Percentiles rank a stretch among this genome's conserved stretches.
These are phyloP conservation scores for Mycena capillaripes DNA, from an alignment of 768 basidiomycete species.

Conservation along the genomic window DNA sequence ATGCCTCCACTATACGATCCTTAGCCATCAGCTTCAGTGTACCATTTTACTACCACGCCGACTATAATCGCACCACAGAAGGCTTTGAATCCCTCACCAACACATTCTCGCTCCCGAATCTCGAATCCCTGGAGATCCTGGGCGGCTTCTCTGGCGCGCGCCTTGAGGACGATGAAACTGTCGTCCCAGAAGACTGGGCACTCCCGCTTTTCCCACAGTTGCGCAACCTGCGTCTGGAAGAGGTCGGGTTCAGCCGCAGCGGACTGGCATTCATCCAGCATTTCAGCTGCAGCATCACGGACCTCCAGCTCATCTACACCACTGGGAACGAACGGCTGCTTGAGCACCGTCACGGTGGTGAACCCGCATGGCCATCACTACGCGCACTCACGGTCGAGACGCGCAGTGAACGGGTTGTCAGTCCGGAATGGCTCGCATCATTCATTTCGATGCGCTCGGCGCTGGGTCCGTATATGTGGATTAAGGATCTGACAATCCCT, in stretches of 20 bases:
- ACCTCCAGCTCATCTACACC: constrained; percentile 4
- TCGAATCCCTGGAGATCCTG: constrained; percentile 14
- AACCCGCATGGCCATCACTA: background rate
- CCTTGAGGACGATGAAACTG: background rate
- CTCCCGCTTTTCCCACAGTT: constrained; percentile 1
- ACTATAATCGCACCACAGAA: background rate
- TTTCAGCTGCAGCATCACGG: background rate
- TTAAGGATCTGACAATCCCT: background rate
- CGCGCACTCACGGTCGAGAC: background rate
- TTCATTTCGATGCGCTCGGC: background rate
- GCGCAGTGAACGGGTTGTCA: background rate
- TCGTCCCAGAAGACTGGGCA: background rate
- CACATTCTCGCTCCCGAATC: constrained; percentile 7
- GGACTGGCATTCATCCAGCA: constrained; percentile 7
- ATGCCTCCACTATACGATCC: background rate
- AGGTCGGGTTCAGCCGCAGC: background rate
- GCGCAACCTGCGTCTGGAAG: constrained; percentile 13
- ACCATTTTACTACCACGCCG: background rate
- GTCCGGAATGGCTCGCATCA: background rate
- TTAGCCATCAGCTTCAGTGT: background rate
- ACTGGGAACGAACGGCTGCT: background rate
- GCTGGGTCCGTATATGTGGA: no score
- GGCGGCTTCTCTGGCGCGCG: background rate
- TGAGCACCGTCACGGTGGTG: background rate
- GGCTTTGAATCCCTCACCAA: background rate